Evolutionary conservation across 2,329 filamentous ascomycete species (phyloP).

Genomic region (Didymosphaeria variabile): DNA sequence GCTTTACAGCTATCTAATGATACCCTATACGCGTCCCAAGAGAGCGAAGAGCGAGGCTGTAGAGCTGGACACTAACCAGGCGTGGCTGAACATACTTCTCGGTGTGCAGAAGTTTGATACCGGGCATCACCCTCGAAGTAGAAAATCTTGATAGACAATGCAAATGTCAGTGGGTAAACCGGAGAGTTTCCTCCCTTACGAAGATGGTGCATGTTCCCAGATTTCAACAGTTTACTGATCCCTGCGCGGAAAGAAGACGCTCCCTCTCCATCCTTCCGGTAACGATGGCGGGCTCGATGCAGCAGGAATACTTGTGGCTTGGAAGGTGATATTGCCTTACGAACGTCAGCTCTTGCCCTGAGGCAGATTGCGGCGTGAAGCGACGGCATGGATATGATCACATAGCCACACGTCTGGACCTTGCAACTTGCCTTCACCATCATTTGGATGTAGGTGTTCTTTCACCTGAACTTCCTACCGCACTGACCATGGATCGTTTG

Average conservation of each 20-base stretch:
- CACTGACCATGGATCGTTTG: not conserved
- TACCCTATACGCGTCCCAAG: not conserved
- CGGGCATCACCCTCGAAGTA: not conserved
- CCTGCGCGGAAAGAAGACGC: not conserved
- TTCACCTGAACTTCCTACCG: not conserved
- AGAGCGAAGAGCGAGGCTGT: not conserved
- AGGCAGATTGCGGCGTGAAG: not conserved
- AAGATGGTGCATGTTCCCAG: not conserved
- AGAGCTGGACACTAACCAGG: not conserved
- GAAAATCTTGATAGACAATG: not conserved
- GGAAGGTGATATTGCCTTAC: not conserved
- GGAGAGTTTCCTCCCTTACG: not conserved
- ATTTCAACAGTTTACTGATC: not conserved
- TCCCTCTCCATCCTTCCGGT: not conserved
- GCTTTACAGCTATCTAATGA: not conserved
- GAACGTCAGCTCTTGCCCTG: not conserved
- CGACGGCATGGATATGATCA: not conserved
- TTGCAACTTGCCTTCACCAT: conserved; percentile 4
- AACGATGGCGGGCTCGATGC: not conserved
- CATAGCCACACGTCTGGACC: not conserved
- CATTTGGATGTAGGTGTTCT: conserved; percentile 2
- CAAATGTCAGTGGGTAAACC: not conserved
- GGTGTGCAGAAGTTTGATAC: not conserved
- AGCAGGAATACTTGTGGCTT: not conserved
- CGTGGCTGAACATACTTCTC: not conserved